Evolutionary conservation across 345 rosid genomes (phyloP), one percentile per base, ranked within the genome.

Genomic region (Arabidopsis thaliana): DNA sequence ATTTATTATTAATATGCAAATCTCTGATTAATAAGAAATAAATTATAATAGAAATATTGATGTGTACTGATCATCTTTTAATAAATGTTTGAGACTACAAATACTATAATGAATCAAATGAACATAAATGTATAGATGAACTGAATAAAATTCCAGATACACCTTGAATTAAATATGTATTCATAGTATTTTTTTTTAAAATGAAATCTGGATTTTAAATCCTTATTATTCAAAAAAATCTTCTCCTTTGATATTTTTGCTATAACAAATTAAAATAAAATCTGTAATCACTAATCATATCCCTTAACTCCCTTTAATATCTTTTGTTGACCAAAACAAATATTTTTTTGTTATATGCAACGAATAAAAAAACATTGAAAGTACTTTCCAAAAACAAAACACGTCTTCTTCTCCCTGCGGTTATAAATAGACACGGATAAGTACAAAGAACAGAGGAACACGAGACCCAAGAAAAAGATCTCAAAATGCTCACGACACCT

Each of bases 401-500:
- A 67, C 7, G 68, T 66, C 30, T 59, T 67, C 37, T 11, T 63
- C 70, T 34, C 41, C 10, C 7, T 20, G 5, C 57, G 72, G 53
- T 58, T 78, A 78, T 78, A 78, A 78, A 76, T 76, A 62, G 30
- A 38, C 20, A 28, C 9, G 8, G 49, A 70, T 16, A 64, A 66
- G 32, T 46, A 65, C 34, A 11, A 3, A 13, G 25, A 65, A 71
- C 61, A 63, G 8, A 76, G 24, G 5, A 55, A 53, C 73, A 65
- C 73, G 16, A 77, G 37, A 57, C 33, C 57, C 45, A 64, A 71
- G 53, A 63, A 67, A 34, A 67, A 34, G 5, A 44, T 28, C 45
- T 32, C n/a, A 49, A 13, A 16, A 72, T 72, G 77, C 25, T 72
- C 33, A 78, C 68, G 49, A 57, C 62, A 24, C 75, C 30, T 14